Conservation (phyloP, 2,329 filamentous ascomycete species). For the Neophaeococcomyces aloes region DNA sequence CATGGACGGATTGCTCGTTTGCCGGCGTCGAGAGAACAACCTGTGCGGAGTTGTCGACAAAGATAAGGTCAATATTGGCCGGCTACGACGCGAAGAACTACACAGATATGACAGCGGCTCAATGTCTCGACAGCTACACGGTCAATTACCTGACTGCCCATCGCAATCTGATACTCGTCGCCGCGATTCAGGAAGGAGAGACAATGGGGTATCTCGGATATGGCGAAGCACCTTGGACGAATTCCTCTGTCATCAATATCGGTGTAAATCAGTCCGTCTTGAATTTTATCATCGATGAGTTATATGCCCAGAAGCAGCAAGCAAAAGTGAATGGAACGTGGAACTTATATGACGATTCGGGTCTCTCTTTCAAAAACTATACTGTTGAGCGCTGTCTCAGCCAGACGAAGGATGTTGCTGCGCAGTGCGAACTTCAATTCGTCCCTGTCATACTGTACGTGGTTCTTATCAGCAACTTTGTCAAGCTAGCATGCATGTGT, state of each 20-base stretch:
- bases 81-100: neutral
- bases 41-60: no score
- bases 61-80: neutral
- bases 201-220: neutral
- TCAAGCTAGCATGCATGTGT: slow-evolving; percentile 21
- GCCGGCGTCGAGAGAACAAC: neutral
- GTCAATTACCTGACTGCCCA: neutral
- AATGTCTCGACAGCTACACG: slow-evolving; percentile 4
- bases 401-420: no score
- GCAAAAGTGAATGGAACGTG: no score
- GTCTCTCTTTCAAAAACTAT: no score
- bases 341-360: no score
- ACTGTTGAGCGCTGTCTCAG: no score
- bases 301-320: no score
- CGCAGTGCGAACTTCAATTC: slow-evolving; percentile 19
- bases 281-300: no score
- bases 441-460: slow-evolving; percentile 16
- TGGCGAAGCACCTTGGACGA: neutral
- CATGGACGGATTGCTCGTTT: neutral
- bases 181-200: neutral
- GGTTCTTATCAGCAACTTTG: slow-evolving; percentile 22
- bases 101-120: neutral
- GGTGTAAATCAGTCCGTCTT: neutral
- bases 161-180: slow-evolving; percentile 2
- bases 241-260: slow-evolving; percentile 1